Conservation (phyloP, 2,329 filamentous ascomycete species). For the Onygenales sp. region DNA sequence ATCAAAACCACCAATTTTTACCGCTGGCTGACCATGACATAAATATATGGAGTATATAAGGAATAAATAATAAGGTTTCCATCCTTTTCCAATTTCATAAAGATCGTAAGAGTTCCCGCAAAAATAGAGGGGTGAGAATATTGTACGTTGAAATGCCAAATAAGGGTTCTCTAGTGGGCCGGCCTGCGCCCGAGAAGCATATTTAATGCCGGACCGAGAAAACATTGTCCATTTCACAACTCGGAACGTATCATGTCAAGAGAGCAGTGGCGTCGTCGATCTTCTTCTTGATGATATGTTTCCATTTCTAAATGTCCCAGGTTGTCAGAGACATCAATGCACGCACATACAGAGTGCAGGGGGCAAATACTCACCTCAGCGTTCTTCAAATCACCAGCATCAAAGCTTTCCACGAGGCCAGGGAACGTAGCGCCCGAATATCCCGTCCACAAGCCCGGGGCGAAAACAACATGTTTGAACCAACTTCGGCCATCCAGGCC, state of each 20-base stretch:
- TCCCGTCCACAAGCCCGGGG: slow-evolving; percentile 82
- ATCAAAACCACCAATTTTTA: too few species aligned
- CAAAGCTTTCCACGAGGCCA: slow-evolving; percentile 53
- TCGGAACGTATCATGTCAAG: background rate
- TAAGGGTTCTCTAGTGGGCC: background rate
- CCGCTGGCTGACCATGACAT: too few species aligned
- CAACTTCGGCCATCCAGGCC: slow-evolving; percentile 72
- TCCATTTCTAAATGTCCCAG: slow-evolving; percentile 28
- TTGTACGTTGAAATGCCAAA: background rate
- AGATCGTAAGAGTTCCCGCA: background rate
- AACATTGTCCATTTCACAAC: too few species aligned
- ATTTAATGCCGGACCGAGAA: background rate
- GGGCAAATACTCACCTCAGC: slow-evolving; percentile 40
- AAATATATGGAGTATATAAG: too few species aligned
- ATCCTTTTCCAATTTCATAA: background rate
- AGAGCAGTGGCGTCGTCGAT: slow-evolving; percentile 20
- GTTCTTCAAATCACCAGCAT: slow-evolving; percentile 38
- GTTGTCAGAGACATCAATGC: slow-evolving; percentile 3
- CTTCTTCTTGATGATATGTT: slow-evolving; percentile 27
- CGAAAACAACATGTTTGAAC: slow-evolving; percentile 95
- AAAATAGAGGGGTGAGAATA: background rate
- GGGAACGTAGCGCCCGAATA: slow-evolving; percentile 68
- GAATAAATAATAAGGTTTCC: background rate
- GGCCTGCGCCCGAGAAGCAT: background rate
- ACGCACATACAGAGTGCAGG: background rate